These are phyloP conservation scores for Iris macrosiphon DNA, from an alignment of 106 monocot species.

Conservation along the genomic window DNA sequence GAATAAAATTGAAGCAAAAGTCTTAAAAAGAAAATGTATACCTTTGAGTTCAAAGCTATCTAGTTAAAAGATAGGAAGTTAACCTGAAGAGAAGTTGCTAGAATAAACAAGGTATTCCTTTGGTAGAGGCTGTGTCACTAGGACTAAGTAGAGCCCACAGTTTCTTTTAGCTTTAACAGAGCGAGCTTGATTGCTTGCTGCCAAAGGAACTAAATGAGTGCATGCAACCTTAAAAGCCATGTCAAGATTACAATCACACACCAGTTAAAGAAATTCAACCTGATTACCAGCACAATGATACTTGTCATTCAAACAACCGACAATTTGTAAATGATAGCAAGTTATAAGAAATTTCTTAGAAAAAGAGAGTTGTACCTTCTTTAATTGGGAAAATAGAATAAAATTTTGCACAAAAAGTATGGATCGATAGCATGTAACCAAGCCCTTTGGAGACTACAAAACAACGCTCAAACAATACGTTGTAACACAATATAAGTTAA, in stretches of 20 bases:
- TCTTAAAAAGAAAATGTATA: too few species aligned
- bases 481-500: too few species aligned
- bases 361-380: constrained; percentile 53
- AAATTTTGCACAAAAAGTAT: constrained; percentile 78
- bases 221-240: constrained; percentile 75
- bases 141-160: constrained; percentile 56
- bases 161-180: constrained; percentile 93
- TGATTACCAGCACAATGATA: constrained; percentile 24
- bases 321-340: not conserved
- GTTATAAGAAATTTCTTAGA: not conserved
- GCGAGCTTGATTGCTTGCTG: constrained; percentile 48
- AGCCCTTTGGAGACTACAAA: too few species aligned
- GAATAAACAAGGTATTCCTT: constrained; percentile 32
- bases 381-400: constrained; percentile 79
- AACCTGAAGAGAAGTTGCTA: constrained; percentile 84
- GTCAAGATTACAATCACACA: constrained; percentile 48
- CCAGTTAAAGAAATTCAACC: constrained; percentile 91
- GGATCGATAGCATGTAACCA: constrained; percentile 75
- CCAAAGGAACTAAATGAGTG: constrained; percentile 81
- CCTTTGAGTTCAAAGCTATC: too few species aligned
- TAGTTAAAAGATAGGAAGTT: not conserved
- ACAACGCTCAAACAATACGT: too few species aligned
- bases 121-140: constrained; percentile 38
- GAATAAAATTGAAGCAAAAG: too few species aligned
- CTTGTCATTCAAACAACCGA: not conserved